These are phyloP conservation scores for Ascomycota sp. DNA, from an alignment of 2,329 filamentous ascomycete species.

Conservation along the genomic window DNA sequence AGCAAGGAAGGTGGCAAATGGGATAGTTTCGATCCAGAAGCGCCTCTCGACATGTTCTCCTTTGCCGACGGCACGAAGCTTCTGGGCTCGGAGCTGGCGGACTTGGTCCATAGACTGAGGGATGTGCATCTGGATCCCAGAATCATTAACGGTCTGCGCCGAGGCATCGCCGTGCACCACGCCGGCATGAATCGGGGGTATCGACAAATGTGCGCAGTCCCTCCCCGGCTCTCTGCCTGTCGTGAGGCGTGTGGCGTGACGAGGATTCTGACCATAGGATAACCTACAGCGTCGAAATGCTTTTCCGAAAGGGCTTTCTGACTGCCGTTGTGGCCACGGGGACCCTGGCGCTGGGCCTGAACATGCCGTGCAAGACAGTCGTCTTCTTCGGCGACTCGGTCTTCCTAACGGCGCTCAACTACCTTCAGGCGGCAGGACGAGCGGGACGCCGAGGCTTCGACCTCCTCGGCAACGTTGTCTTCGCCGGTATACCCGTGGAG, in stretches of 20 bases:
- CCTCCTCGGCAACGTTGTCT: constrained; percentile 59
- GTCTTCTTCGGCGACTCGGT: constrained; percentile 54
- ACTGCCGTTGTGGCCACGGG: constrained; percentile 53
- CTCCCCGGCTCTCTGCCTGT: neutral
- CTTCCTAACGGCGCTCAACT: constrained; percentile 53
- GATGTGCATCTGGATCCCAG: constrained; percentile 20
- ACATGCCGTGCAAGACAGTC: constrained; percentile 66
- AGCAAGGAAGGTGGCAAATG: constrained; percentile 31
- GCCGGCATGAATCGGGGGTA: constrained; percentile 61
- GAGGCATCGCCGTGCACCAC: constrained; percentile 58
- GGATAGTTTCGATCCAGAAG: constrained; percentile 44
- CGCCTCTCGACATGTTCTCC: constrained; percentile 37
- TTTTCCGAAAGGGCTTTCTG: constrained; percentile 51
- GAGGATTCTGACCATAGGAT: constrained; percentile 1
- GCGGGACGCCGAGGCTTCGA: constrained; percentile 64
- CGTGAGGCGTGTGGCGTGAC: too few species aligned
- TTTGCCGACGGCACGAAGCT: constrained; percentile 42
- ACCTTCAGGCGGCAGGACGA: constrained; percentile 53
- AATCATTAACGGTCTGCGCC: constrained; percentile 35
- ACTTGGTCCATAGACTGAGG: constrained; percentile 27
- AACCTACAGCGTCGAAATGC: constrained; percentile 35
- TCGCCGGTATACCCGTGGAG: constrained; percentile 37
- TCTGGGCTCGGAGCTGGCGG: constrained; percentile 32
- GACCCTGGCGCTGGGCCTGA: constrained; percentile 56
- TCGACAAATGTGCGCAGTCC: constrained; percentile 31